phyloP scores from a whole-genome alignment of 805 yeast genomes.

The Kodamaea laetipori region DNA sequence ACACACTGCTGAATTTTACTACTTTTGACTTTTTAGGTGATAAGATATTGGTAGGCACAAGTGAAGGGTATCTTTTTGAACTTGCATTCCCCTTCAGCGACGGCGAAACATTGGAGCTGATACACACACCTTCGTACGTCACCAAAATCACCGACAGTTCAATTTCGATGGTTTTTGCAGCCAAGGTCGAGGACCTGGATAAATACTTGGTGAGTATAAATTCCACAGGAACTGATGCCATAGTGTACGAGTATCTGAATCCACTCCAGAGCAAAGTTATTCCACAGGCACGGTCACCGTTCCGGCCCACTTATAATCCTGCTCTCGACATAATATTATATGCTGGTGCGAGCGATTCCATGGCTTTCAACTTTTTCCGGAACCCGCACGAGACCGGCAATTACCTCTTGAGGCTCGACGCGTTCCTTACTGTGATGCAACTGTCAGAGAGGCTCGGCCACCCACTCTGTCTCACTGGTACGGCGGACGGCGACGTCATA shows the following conservation, averaged over 20 bases:
- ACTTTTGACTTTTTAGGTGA: slow-evolving; percentile 50
- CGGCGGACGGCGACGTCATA: slow-evolving; percentile 37
- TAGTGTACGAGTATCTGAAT: slow-evolving; percentile 29
- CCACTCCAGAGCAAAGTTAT: slow-evolving; percentile 31
- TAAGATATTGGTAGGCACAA: slow-evolving; percentile 56
- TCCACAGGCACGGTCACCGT: slow-evolving; percentile 24
- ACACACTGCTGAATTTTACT: slow-evolving; percentile 33
- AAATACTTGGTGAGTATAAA: slow-evolving; percentile 30
- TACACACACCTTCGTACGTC: slow-evolving; percentile 33
- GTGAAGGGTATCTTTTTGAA: slow-evolving; percentile 62
- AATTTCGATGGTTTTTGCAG: slow-evolving; percentile 24
- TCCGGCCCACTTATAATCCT: slow-evolving; percentile 34
- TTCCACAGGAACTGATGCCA: slow-evolving; percentile 31
- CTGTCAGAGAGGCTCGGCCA: slow-evolving; percentile 37
- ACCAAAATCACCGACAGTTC: slow-evolving; percentile 35
- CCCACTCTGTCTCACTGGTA: slow-evolving; percentile 39
- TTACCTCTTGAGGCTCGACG: slow-evolving; percentile 33
- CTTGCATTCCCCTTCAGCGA: slow-evolving; percentile 42
- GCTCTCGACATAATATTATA: slow-evolving; percentile 28
- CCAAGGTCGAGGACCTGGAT: slow-evolving; percentile 24
- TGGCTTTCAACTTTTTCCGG: slow-evolving; percentile 31
- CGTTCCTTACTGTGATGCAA: slow-evolving; percentile 30
- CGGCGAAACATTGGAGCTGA: not conserved
- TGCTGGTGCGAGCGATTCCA: slow-evolving; percentile 31
- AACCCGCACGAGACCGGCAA: slow-evolving; percentile 39